Evolutionary conservation across 495 filamentous ascomycete species (phyloP).

Genomic region (Podospora fimiseda): DNA sequence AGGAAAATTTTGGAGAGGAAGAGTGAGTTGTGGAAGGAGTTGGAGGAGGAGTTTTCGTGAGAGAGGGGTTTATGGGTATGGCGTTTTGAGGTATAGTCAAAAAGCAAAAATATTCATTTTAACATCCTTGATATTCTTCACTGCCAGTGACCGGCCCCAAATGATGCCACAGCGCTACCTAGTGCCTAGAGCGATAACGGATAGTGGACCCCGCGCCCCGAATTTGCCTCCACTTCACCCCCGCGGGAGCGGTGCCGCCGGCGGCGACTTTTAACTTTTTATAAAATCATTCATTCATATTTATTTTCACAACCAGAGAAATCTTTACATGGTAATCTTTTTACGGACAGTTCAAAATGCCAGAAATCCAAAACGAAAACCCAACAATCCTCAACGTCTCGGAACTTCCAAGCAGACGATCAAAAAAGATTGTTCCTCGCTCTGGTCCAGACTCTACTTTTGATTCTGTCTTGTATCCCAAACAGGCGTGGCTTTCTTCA

Average conservation of each 20-base stretch:
- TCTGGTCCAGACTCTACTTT: constrained; percentile 30
- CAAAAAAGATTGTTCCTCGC: constrained; percentile 28
- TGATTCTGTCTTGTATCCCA: constrained; percentile 28
- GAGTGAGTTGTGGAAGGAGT: constrained; percentile 9
- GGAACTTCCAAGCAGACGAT: constrained; percentile 71
- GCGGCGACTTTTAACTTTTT: no score
- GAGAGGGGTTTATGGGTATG: no score
- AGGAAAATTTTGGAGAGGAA: constrained; percentile 12
- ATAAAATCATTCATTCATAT: no score
- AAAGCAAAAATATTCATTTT: no score
- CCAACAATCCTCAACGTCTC: constrained; percentile 86
- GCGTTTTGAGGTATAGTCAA: no score
- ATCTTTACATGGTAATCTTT: no score
- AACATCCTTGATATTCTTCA: no score
- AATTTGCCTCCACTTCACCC: no score
- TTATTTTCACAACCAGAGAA: no score
- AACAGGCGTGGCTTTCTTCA: constrained; percentile 30
- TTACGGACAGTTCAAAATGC: constrained; percentile 24
- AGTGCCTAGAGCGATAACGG: background rate
- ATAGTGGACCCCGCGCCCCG: background rate
- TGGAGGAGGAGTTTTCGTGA: constrained; percentile 17
- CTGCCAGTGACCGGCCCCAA: no score
- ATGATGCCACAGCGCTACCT: constrained; percentile 34
- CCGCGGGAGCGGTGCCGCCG: no score
- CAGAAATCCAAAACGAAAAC: constrained; percentile 73